Evolutionary conservation across 768 basidiomycete genomes (phyloP).

Genomic region (Podaxis pistillaris): DNA sequence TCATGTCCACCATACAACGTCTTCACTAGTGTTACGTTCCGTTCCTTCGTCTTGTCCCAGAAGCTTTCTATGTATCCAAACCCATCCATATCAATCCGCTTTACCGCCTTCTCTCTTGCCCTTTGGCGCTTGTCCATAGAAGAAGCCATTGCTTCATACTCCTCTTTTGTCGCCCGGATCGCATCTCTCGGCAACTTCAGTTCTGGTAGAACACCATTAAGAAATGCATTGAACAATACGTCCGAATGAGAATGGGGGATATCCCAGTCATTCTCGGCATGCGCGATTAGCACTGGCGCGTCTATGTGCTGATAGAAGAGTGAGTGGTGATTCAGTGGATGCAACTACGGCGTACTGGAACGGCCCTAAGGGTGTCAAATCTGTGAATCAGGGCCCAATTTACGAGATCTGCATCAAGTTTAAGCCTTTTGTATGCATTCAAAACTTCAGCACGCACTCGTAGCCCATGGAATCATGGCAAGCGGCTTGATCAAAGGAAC

Average conservation of each 20-base stretch:
- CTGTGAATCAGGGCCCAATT: constrained; percentile 44
- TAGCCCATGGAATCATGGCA: constrained; percentile 57
- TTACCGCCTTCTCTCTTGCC: constrained; percentile 44
- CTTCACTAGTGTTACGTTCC: constrained; percentile 58
- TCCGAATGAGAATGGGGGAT: constrained; percentile 77
- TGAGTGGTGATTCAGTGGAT: constrained; percentile 13
- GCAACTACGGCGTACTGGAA: constrained; percentile 46
- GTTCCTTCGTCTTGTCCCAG: constrained; percentile 27
- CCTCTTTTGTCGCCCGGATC: constrained; percentile 27
- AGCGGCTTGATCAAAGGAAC: constrained; percentile 77
- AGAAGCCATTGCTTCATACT: constrained; percentile 43
- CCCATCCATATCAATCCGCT: constrained; percentile 42
- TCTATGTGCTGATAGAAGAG: constrained; percentile 55
- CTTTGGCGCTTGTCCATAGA: constrained; percentile 39
- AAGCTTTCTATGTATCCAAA: constrained; percentile 65
- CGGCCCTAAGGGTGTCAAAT: constrained; percentile 62
- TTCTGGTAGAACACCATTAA: constrained; percentile 62
- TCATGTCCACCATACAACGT: constrained; percentile 65
- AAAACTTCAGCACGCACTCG: constrained; percentile 45
- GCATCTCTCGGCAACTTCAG: constrained; percentile 28
- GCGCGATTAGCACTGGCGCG: constrained; percentile 68
- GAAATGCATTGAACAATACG: constrained; percentile 67
- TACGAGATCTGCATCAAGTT: constrained; percentile 43
- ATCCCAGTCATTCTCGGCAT: constrained; percentile 77
- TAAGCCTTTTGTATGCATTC: background rate